Conservation (phyloP, 768 basidiomycete species). For the Russula sp. region DNA sequence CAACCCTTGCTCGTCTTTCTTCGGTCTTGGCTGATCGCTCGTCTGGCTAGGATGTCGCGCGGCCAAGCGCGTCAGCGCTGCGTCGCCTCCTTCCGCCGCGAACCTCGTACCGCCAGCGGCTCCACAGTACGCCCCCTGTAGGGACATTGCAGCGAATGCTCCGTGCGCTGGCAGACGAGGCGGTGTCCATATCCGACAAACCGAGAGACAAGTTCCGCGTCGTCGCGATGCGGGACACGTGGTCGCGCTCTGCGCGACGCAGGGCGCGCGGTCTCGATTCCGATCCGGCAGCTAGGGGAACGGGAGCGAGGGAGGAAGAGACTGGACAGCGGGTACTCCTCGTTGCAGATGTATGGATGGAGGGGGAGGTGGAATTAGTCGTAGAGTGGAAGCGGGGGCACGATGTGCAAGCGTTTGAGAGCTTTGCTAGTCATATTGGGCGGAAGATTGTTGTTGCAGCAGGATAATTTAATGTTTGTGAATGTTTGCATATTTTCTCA, state of each 20-base stretch:
- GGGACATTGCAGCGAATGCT: conserved; percentile 32
- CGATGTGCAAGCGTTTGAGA: conserved; percentile 55
- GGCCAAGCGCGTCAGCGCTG: conserved; percentile 38
- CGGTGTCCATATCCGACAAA: conserved; percentile 4
- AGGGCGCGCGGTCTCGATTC: conserved; percentile 24
- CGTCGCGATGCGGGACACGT: conserved; percentile 40
- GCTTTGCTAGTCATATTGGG: conserved; percentile 60
- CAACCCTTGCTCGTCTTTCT: neutral
- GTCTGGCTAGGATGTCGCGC: conserved; percentile 34
- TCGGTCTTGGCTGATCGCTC: conserved; percentile 32
- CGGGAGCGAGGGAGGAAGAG: conserved; percentile 3
- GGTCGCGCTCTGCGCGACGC: conserved; percentile 64
- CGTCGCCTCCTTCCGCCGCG: conserved; percentile 51
- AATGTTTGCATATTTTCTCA: conserved; percentile 12
- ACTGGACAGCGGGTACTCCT: neutral
- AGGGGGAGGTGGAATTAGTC: conserved; percentile 31
- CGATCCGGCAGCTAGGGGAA: neutral
- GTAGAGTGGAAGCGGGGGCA: conserved; percentile 60
- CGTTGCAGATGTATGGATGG: conserved; percentile 28
- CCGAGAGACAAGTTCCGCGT: neutral
- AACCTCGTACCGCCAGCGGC: conserved; percentile 47
- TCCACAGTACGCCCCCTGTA: conserved; percentile 24
- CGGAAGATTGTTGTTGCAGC: conserved; percentile 40
- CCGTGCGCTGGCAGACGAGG: conserved; percentile 31
- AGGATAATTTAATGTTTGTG: conserved; percentile 1